A percentile compares a stretch with the other conserved stretches of the same genome.
phyloP scores from a whole-genome alignment of 768 basidiomycete species.

The Brasilioporus rufonigricans region DNA sequence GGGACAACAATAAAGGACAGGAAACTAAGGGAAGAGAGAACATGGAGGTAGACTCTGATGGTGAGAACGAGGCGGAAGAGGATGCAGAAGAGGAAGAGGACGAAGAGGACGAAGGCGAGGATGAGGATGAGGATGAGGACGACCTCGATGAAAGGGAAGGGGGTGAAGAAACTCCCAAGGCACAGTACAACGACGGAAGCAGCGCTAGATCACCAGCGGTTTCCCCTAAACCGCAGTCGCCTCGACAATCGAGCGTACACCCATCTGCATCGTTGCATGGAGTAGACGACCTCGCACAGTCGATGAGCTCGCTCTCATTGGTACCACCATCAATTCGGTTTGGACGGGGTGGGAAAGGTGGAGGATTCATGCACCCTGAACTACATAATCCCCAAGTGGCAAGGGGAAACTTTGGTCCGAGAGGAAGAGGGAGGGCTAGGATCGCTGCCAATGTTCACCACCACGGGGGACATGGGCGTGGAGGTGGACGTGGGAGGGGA shows the following conservation, averaged over 20 bases:
- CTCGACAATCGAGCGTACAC: constrained; percentile 20
- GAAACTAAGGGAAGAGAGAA: constrained; percentile 15
- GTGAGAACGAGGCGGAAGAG: constrained; percentile 8
- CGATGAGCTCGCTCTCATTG: constrained; percentile 50
- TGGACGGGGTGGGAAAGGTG: constrained; percentile 63
- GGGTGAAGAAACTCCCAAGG: constrained; percentile 29
- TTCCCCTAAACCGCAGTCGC: constrained; percentile 18
- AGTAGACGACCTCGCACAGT: constrained; percentile 50
- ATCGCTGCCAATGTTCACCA: constrained; percentile 23
- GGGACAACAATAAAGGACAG: constrained; percentile 29
- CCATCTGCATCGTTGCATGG: constrained; percentile 16
- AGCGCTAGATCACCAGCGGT: constrained; percentile 19
- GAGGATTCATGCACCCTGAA: constrained; percentile 45
- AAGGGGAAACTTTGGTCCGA: constrained; percentile 27
- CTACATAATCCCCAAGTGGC: constrained; percentile 31
- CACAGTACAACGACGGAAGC: constrained; percentile 15
- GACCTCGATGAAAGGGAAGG: constrained; percentile 22
- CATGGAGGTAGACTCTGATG: constrained; percentile 24
- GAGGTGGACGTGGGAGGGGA: constrained; percentile 10
- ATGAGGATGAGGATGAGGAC: constrained; percentile 13
- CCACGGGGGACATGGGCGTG: constrained; percentile 11
- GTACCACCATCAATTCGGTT: constrained; percentile 71
- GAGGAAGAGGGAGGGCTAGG: constrained; percentile 32
- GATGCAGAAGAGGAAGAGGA: constrained; percentile 16
- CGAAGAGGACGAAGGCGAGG: constrained; percentile 10